Base-by-base conservation (phyloP, 192 early-diverging fungal species). In the Entomortierella chlamydospora region DNA sequence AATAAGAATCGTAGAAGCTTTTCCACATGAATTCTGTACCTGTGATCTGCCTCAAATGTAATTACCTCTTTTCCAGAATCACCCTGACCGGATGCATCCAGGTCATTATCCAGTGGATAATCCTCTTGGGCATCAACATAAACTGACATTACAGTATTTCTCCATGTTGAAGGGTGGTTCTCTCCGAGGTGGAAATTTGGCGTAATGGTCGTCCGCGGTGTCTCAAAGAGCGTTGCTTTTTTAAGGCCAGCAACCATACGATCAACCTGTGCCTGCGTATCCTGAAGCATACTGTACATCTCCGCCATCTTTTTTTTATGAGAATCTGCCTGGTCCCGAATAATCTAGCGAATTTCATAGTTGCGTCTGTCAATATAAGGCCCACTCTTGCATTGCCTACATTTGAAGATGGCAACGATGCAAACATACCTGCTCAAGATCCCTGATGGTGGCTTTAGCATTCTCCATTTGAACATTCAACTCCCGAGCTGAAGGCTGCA, bases 81-180 rank as follows among this genome's bases (percentile, higher is more conserved):
- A 49, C 61, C n/a, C n/a, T n/a, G 56, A 12, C 9, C 66, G 28
- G 1, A 9, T 28, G 9, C 13, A 4, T 43, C 47, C 2, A 43
- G 37, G 0, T 37, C 18, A 1, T 43, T 59, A 34, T 37, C 54
- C n/a, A 1, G 13, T 1, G 52, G 66, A 33, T 78, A 68, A 30
- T 79, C 76, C 30, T 79, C 76, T 43, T 79, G 62, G 2, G 76
- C 76, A 37, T 79, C 76, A 8, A 79, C 68, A 61, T 79, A 79
- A 3, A 79, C 52, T 23, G 76, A 79, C 23, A 66, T 57, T 25
- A 79, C 58, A 0, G 76, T 70, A 37, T 55, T 79, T 13, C 76
- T 43, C 76, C 76, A 79, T 11, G 64, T 30, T 7, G 45, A 47
- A 11, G 64, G 61, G 17, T 68, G 55, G 11, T 39, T 62, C 8